Base-by-base conservation (phyloP, 2,329 filamentous ascomycete species). In the Drechslerella dactyloides region DNA sequence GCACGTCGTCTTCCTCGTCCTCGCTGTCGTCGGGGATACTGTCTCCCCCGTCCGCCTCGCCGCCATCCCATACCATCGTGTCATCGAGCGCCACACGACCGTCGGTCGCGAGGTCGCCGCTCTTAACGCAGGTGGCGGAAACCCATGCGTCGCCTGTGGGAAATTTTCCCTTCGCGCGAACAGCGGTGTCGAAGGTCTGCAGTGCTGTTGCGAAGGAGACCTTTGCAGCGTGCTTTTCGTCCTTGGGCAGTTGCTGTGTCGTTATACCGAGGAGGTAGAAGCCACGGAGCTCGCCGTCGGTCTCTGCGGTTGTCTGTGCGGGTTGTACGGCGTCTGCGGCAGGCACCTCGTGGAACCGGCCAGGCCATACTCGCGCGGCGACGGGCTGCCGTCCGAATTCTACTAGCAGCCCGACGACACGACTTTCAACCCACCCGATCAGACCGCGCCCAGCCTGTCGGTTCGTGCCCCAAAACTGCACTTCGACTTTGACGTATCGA, bases 391-490 rank as follows among this genome's bases (percentile, higher is more conserved):
- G 82, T 68, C 84, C 80, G 17, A 89, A 79, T 69, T 88, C 86
- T 85, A 65, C 58, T 17, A 13, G 50, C 35, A 89, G 79, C 66
- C 81, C 79, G 1, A 86, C 81, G 61, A 84, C 86, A 61, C 84
- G 82, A 6, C 85, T 87, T 75, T 89, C 87, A 1, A 89, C 78
- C 87, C 87, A 89, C 10, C 85, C 85, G 0, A 89, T 79, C 53
- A 88, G 82, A 11, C 81, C 80, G 19, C 83, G 84, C 0, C 85
- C 85, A 60, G 83, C 85, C 0, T 82, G 79, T 0, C 82, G 78
- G 1, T 85, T 85, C 5, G 83, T 79, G 0, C 86, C 86, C 87
- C 87, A 90, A 78, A 87, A 89, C 52, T 87, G 85, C 0, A 85
- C 81, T 64, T 87, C 84, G 57, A 90, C 82, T 75, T 84, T 85